Evolutionary conservation across 2,329 filamentous ascomycete species (phyloP), one percentile per base, ranked within the genome.

Genomic region (Colletotrichum chrysophilum): DNA sequence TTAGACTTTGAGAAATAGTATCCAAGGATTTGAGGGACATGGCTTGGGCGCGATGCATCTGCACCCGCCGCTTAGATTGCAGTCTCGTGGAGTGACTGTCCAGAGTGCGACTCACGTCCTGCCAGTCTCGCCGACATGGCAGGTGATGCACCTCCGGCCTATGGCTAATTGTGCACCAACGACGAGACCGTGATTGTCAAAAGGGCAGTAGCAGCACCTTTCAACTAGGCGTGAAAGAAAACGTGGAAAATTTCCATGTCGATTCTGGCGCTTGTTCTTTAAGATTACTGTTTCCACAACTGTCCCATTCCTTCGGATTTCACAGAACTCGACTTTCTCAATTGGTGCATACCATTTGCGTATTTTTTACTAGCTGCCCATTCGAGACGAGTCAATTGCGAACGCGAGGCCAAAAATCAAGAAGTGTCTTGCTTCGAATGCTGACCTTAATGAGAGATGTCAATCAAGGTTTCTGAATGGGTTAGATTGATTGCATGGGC

Each of bases 251-350:
- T 48, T n/a, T 13, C 5, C 5, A 7, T 48, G 5, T 5, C 43
- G 18, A 13, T 21, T 48, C 18, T 7, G 7, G 9, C 9, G 5
- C 5, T 18, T 7, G 18, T 48, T 12, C 43, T 0, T 7, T 1
- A 1, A n/a, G 3, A 5, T 2, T 5, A n/a, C 7, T 3, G 7
- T 38, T 38, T 38, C 36, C 36, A 8, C 7, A 38, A 0, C 36
- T 10, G 8, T 18, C 38, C 16, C n/a, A 21, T 18, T 9, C 9
- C 5, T 21, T 7, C 5, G 9, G 2, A 48, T 21, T n/a, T 21
- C 18, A 6, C 5, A 48, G 18, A 21, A n/a, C 43, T 9, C 18
- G 5, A 48, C 9, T 48, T 7, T 48, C 0, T 12, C 18, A 13
- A 48, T 48, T 4, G 43, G 7, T 21, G 43, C 18, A 2, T 5